phyloP scores from a whole-genome alignment of 2,329 filamentous ascomycete genomes.

The Westerdykella aurantiaca region DNA sequence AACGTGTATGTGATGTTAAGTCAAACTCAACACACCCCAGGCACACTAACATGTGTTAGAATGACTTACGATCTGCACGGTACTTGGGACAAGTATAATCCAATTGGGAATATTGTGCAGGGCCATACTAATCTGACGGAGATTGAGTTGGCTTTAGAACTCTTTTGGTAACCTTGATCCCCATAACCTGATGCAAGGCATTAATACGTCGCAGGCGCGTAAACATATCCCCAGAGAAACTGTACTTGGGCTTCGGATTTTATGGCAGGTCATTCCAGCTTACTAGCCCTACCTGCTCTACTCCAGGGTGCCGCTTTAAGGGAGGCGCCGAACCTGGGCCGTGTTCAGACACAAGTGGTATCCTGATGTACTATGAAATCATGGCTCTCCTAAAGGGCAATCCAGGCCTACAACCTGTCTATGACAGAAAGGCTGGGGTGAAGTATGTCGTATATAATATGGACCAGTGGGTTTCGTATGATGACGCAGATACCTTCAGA shows the following conservation, averaged over 20 bases:
- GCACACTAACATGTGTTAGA: no score
- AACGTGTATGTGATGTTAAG: constrained; percentile 26
- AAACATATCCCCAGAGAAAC: constrained; percentile 37
- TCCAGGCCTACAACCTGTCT: constrained; percentile 7
- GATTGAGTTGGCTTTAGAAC: constrained; percentile 39
- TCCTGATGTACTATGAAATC: constrained; percentile 37
- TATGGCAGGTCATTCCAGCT: constrained; percentile 40
- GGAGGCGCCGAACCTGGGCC: constrained; percentile 12
- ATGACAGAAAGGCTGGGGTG: constrained; percentile 24
- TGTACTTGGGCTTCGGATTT: constrained; percentile 44
- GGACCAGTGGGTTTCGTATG: constrained; percentile 40
- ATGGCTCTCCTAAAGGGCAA: constrained; percentile 18
- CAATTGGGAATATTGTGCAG: constrained; percentile 29
- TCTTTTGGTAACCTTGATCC: constrained; percentile 35
- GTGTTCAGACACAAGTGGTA: constrained; percentile 26
- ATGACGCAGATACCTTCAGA: constrained; percentile 35
- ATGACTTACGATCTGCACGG: constrained; percentile 47
- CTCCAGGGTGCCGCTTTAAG: constrained; percentile 17
- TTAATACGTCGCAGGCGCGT: constrained; percentile 23
- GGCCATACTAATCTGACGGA: constrained; percentile 47
- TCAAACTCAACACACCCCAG: no score
- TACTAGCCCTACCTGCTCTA: constrained; percentile 12
- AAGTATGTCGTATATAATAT: constrained; percentile 31
- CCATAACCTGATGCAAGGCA: no score
- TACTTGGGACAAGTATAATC: constrained; percentile 9